phyloP scores from a whole-genome alignment of 2,329 filamentous ascomycete genomes.

The Aspergillus hiratsukae region DNA sequence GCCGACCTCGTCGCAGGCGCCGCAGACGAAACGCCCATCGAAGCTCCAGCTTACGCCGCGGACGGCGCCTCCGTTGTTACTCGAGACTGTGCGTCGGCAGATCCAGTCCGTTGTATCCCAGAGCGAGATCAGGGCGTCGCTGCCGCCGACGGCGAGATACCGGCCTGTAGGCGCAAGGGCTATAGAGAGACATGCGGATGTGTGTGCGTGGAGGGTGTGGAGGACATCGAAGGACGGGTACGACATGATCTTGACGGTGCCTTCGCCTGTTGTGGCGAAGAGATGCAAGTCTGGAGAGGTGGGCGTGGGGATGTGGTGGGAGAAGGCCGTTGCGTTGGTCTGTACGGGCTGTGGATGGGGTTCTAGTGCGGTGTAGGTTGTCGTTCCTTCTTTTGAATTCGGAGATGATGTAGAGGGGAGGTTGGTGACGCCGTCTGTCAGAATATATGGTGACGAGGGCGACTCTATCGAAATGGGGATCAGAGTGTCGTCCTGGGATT shows the following conservation, averaged over 20 bases:
- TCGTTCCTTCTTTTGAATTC: constrained; percentile 16
- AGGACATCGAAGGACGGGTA: constrained; percentile 43
- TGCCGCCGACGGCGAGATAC: constrained; percentile 47
- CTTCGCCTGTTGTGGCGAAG: constrained; percentile 47
- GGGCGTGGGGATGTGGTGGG: constrained; percentile 36
- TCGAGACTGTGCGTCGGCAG: constrained; percentile 45
- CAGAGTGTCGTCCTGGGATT: constrained; percentile 43
- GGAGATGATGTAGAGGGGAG: constrained; percentile 5
- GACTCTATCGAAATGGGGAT: constrained; percentile 43
- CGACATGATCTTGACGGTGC: constrained; percentile 45
- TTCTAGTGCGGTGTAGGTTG: constrained; percentile 37
- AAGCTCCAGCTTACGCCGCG: constrained; percentile 49
- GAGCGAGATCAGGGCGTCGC: constrained; percentile 47
- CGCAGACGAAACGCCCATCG: constrained; percentile 46
- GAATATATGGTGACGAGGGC: constrained; percentile 32
- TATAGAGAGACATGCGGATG: constrained; percentile 45
- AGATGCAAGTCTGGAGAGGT: constrained; percentile 37
- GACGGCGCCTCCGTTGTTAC: constrained; percentile 41
- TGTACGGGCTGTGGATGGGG: constrained; percentile 43
- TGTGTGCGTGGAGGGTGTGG: constrained; percentile 47
- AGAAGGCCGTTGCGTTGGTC: constrained; percentile 48
- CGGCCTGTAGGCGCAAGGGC: constrained; percentile 44
- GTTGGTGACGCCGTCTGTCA: constrained; percentile 13
- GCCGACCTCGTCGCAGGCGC: constrained; percentile 45
- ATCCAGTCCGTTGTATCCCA: constrained; percentile 51